These are phyloP conservation scores for Hypomontagnella monticulosa DNA, from an alignment of 495 filamentous ascomycete genomes.

Conservation along the genomic window DNA sequence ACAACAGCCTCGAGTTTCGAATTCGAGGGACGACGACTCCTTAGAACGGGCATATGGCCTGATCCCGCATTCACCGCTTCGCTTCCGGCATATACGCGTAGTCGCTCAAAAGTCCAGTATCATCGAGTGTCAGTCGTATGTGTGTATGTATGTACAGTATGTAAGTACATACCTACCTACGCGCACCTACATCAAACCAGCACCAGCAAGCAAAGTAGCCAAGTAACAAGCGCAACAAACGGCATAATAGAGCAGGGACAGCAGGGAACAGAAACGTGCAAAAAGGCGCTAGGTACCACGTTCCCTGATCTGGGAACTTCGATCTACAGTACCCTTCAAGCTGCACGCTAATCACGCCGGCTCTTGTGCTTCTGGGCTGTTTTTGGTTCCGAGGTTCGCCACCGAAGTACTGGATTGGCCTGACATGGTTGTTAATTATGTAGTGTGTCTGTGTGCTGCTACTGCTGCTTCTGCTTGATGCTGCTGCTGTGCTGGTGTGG, in stretches of 20 bases:
- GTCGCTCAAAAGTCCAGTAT: too few species aligned
- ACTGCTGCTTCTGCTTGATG: background rate
- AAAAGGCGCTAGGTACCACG: conserved; percentile 28
- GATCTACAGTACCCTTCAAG: conserved; percentile 41
- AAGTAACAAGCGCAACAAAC: background rate
- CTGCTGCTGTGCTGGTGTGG: conserved; percentile 32
- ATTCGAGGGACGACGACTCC: conserved; percentile 10
- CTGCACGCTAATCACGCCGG: conserved; percentile 45
- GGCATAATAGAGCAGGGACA: conserved; percentile 3
- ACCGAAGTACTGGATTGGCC: conserved; percentile 37
- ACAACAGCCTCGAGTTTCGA: conserved; percentile 31
- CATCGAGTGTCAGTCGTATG: background rate
- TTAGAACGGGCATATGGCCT: conserved; percentile 23
- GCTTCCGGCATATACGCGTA: conserved; percentile 13
- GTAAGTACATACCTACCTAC: background rate
- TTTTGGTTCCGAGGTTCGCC: conserved; percentile 41
- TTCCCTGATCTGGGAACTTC: conserved; percentile 41
- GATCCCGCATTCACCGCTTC: conserved; percentile 36
- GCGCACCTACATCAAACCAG: background rate
- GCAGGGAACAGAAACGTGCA: conserved; percentile 24
- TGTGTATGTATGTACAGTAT: background rate
- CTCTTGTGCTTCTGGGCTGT: conserved; percentile 35
- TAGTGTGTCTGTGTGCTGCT: conserved; percentile 34
- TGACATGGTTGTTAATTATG: conserved; percentile 23
- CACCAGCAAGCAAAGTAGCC: background rate